Evolutionary conservation across 805 yeast species (phyloP).

Genomic region (Lachancea waltii): DNA sequence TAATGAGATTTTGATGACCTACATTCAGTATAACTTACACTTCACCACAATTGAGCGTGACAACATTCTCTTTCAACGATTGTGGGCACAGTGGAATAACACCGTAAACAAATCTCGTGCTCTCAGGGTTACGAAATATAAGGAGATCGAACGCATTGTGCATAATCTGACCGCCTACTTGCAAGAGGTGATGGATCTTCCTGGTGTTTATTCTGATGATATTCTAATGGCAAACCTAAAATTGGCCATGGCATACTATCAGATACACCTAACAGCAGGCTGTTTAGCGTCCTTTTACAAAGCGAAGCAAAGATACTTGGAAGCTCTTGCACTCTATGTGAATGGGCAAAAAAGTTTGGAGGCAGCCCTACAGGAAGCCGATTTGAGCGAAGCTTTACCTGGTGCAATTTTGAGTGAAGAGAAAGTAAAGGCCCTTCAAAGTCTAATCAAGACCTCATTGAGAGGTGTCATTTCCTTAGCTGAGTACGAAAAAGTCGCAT

Average conservation of each 20-base stretch:
- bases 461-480: constrained; percentile 33
- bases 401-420: constrained; percentile 19
- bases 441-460: constrained; percentile 35
- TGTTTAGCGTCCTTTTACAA: constrained; percentile 28
- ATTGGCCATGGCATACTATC: constrained; percentile 19
- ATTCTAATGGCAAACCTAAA: constrained; percentile 40
- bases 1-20: constrained; percentile 69
- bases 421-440: constrained; percentile 45
- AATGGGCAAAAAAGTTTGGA: constrained; percentile 21
- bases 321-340: constrained; percentile 27
- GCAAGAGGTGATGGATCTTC: constrained; percentile 63
- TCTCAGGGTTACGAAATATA: constrained; percentile 25
- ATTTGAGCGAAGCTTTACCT: constrained; percentile 16
- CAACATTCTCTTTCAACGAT: constrained; percentile 38
- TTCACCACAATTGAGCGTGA: constrained; percentile 72
- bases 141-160: constrained; percentile 34
- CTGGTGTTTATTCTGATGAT: constrained; percentile 89
- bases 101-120: constrained; percentile 15
- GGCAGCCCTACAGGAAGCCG: constrained; percentile 8
- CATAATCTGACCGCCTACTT: constrained; percentile 45
- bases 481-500: constrained; percentile 25
- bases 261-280: constrained; percentile 18
- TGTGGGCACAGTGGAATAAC: constrained; percentile 25
- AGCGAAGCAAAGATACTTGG: constrained; percentile 24
- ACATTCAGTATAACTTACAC: constrained; percentile 60